Evolutionary conservation across 106 monocot genomes (phyloP).

Genomic region (Chionographis japonica): DNA sequence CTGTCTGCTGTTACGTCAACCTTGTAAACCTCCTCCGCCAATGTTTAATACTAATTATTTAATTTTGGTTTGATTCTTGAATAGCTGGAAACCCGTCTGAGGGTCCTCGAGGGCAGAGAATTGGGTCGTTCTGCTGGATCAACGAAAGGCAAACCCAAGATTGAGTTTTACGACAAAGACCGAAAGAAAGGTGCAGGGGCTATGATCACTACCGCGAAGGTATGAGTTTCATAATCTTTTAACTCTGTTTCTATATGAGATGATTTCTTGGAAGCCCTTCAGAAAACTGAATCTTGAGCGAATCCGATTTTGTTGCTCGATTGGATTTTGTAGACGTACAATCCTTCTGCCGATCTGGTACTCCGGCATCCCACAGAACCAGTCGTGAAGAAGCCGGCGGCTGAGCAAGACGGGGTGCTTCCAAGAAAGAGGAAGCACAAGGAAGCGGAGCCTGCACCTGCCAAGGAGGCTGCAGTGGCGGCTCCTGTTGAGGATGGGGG

Average conservation of each 20-base stretch:
- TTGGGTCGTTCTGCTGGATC: conserved; percentile 77
- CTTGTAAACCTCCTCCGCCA: too few relatives aligned
- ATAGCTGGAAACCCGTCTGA: conserved; percentile 74
- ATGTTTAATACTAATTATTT: too few relatives aligned
- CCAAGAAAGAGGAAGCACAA: conserved; percentile 1
- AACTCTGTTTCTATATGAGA: not conserved
- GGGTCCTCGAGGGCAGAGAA: conserved; percentile 90
- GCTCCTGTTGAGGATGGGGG: not conserved
- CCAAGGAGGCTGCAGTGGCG: not conserved
- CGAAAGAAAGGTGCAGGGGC: conserved; percentile 86
- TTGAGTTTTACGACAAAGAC: conserved; percentile 88
- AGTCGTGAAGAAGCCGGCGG: not conserved
- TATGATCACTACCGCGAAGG: conserved; percentile 81
- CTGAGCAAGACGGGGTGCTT: conserved; percentile 7
- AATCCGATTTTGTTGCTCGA: too few relatives aligned
- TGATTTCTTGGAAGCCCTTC: not conserved
- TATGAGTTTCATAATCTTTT: conserved; percentile 6
- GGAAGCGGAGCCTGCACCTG: not conserved
- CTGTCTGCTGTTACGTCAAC: not conserved
- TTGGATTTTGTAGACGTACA: conserved; percentile 43
- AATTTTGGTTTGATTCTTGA: not conserved
- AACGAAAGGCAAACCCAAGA: conserved; percentile 90
- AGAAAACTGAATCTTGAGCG: too few relatives aligned
- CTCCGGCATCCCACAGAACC: conserved; percentile 11
- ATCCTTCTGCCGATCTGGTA: conserved; percentile 56